Conservation (phyloP, 768 basidiomycete species). For the Tylopilus cervinicoccineus region DNA sequence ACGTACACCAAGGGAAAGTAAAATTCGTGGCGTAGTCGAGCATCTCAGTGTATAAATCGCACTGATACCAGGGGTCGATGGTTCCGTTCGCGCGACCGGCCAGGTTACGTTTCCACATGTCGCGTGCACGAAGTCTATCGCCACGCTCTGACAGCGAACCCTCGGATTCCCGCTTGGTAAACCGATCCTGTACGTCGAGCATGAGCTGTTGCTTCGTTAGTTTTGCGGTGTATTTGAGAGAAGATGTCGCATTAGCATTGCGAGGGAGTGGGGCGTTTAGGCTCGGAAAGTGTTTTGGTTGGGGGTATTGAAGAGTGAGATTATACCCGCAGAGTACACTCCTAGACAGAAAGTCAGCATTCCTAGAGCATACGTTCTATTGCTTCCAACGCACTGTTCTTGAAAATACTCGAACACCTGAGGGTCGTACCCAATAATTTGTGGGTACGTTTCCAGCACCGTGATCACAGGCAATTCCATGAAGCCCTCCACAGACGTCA, state of each 20-base stretch:
- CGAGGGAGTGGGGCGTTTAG: neutral
- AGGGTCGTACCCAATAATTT: slow-evolving; percentile 68
- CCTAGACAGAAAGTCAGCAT: slow-evolving; percentile 31
- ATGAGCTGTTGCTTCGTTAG: slow-evolving; percentile 10
- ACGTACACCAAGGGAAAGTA: slow-evolving; percentile 56
- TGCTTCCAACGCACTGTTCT: slow-evolving; percentile 47
- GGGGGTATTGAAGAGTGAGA: slow-evolving; percentile 65
- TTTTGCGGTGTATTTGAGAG: neutral
- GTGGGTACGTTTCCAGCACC: slow-evolving; percentile 70
- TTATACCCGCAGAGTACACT: slow-evolving; percentile 61
- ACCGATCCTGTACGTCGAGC: slow-evolving; percentile 8
- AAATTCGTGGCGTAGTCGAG: slow-evolving; percentile 69
- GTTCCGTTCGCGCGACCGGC: slow-evolving; percentile 49
- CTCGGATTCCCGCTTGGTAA: slow-evolving; percentile 3
- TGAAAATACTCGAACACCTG: slow-evolving; percentile 64
- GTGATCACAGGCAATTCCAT: slow-evolving; percentile 52
- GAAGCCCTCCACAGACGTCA: slow-evolving; percentile 46
- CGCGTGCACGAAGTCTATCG: slow-evolving; percentile 20
- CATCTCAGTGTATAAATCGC: slow-evolving; percentile 56
- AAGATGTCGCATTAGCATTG: fast-evolving
- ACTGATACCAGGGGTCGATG: slow-evolving; percentile 59
- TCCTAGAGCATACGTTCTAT: neutral
- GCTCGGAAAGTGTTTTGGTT: slow-evolving; percentile 46
- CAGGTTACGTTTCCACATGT: slow-evolving; percentile 44
- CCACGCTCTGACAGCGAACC: slow-evolving; percentile 9